These are phyloP conservation scores for Leptomonas pyrrhocoris DNA, from an alignment of 208 protist genomes.

Conservation along the genomic window DNA sequence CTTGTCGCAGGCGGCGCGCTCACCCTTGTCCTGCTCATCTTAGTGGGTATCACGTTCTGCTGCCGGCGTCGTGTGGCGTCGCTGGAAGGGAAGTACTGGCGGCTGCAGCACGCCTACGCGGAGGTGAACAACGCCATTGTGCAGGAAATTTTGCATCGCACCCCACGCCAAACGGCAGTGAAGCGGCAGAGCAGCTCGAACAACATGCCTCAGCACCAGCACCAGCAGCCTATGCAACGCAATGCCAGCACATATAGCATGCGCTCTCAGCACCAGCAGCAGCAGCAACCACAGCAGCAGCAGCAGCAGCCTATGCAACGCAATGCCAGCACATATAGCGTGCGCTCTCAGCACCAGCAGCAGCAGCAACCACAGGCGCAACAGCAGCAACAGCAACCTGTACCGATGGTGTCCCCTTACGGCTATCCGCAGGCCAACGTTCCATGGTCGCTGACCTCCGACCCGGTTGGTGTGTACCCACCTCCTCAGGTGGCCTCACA, in stretches of 20 bases:
- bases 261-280: background rate
- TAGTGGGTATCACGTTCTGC: constrained; percentile 21
- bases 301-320: background rate
- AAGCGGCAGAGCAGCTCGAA: no score
- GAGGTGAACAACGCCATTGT: constrained; percentile 22
- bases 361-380: background rate
- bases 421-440: background rate
- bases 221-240: constrained; percentile 8
- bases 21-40: constrained; percentile 22
- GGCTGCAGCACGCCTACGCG: constrained; percentile 21
- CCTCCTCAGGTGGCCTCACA: constrained; percentile 1
- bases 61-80: constrained; percentile 12
- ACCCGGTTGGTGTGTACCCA: constrained; percentile 2
- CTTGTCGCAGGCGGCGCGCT: constrained; percentile 18
- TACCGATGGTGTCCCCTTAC: background rate
- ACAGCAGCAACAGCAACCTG: constrained; percentile 2
- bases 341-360: background rate
- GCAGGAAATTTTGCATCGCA: constrained; percentile 6
- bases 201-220: background rate
- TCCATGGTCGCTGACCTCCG: constrained; percentile 1
- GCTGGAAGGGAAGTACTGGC: constrained; percentile 32
- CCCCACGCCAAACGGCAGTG: no score
- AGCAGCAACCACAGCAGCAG: constrained; percentile 4
- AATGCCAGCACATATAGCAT: constrained; percentile 2
- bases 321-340: background rate